Evolutionary conservation across 2,329 filamentous ascomycete genomes (phyloP).

Genomic region (Exophiala viscosa): DNA sequence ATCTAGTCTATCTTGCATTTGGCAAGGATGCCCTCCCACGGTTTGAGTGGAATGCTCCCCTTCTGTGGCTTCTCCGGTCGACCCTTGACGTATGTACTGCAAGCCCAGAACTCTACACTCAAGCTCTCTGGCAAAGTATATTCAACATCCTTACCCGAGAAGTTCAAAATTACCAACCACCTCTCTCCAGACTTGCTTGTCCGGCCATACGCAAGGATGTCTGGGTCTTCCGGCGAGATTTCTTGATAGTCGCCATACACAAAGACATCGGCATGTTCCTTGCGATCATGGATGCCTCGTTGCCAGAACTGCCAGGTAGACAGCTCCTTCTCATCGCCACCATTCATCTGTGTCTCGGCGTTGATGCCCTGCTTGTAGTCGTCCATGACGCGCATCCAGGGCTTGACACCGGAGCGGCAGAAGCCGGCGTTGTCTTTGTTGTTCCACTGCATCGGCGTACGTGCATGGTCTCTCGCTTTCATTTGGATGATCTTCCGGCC

Average conservation of each 20-base stretch:
- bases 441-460: conserved; percentile 32
- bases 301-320: conserved; percentile 30
- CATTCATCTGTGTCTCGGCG: conserved; percentile 52
- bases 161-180: conserved; percentile 29
- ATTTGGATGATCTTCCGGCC: conserved; percentile 31
- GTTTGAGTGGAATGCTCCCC: conserved; percentile 18
- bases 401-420: conserved; percentile 30
- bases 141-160: conserved; percentile 26
- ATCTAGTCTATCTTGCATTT: conserved; percentile 12
- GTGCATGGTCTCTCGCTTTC: conserved; percentile 33
- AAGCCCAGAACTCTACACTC: conserved; percentile 23
- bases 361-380: conserved; percentile 53
- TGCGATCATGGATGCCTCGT: conserved; percentile 23
- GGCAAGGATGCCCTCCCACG: conserved; percentile 29
- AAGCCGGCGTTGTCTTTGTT: conserved; percentile 26
- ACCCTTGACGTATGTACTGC: conserved; percentile 24
- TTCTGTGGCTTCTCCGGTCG: conserved; percentile 18
- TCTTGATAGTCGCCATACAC: conserved; percentile 29
- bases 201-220: conserved; percentile 24
- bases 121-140: conserved; percentile 24
- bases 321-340: conserved; percentile 25
- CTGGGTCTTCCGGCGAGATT: conserved; percentile 17
- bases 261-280: conserved; percentile 27
- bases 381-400: conserved; percentile 61
- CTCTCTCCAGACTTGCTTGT: conserved; percentile 16